A percentile compares a stretch with the other conserved stretches of the same genome.
Conservation (phyloP, 305 asterid species). For the Solanum hybrid region DNA sequence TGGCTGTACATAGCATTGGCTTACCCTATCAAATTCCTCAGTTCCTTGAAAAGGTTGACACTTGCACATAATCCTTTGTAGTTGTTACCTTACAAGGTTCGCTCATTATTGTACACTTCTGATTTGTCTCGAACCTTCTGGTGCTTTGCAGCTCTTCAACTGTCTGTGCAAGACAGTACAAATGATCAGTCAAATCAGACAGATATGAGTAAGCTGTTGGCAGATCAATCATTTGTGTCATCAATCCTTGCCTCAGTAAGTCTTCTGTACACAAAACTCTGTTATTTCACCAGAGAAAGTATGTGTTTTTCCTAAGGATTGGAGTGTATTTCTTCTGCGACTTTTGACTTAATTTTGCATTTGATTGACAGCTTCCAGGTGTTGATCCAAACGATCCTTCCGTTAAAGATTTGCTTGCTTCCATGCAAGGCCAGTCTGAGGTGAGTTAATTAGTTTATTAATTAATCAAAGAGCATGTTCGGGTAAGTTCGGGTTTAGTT, state of each 20-base stretch:
- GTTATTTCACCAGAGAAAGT: background rate
- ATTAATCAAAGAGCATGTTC: background rate
- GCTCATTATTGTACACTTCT: background rate
- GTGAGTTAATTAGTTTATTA: slow-evolving; percentile 30
- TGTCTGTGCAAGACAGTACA: slow-evolving; percentile 71
- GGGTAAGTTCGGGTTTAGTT: background rate
- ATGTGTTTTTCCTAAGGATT: background rate
- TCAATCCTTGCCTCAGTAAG: slow-evolving; percentile 74
- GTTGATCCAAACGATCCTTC: slow-evolving; percentile 91
- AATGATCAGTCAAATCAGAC: slow-evolving; percentile 44
- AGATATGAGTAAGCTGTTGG: slow-evolving; percentile 49
- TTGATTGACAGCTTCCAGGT: slow-evolving; percentile 68
- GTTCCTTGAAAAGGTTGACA: background rate
- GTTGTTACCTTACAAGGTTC: background rate
- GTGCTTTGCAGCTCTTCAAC: slow-evolving; percentile 60
- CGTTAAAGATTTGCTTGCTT: slow-evolving; percentile 72
- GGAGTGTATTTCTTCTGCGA: background rate
- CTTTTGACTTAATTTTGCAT: background rate
- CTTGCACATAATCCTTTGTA: background rate
- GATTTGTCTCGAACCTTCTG: background rate
- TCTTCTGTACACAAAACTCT: background rate
- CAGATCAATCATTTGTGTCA: slow-evolving; percentile 53
- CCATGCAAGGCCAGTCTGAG: slow-evolving; percentile 76
- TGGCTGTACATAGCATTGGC: background rate
- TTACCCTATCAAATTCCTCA: background rate